phyloP scores from a whole-genome alignment of 1,284 basidiomycete species.

The Naganishia cerealis region DNA sequence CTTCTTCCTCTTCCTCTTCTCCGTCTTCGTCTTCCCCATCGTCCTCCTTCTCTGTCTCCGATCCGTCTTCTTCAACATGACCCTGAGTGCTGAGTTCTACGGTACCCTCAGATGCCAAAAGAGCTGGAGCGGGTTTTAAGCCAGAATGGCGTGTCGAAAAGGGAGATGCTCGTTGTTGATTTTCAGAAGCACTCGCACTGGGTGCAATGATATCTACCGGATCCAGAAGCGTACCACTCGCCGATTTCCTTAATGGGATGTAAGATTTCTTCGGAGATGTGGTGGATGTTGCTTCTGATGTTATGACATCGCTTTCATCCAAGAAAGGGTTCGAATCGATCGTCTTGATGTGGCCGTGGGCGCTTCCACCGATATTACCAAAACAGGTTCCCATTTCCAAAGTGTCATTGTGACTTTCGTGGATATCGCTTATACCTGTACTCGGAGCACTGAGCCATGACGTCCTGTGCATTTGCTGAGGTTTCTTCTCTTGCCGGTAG shows the following conservation, averaged over 20 bases:
- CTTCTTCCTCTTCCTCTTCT: slow-evolving; percentile 26
- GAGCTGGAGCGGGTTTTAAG: not conserved
- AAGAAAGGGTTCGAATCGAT: slow-evolving; percentile 18
- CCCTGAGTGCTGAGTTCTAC: not conserved
- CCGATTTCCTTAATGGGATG: slow-evolving; percentile 3
- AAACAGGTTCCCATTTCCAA: not conserved
- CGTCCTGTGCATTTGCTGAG: not conserved
- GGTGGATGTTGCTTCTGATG: not conserved
- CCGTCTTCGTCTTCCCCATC: slow-evolving; percentile 12
- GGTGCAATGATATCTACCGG: slow-evolving; percentile 14
- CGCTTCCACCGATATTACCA: not conserved
- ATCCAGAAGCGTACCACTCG: slow-evolving; percentile 11
- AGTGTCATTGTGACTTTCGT: not conserved
- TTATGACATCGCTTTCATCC: not conserved
- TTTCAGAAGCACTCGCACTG: not conserved
- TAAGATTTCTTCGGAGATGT: not conserved
- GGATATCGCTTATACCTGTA: not conserved
- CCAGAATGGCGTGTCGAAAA: not conserved
- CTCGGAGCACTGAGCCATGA: not conserved
- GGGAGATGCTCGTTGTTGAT: not conserved
- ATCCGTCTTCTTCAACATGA: not conserved
- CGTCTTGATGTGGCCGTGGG: not conserved
- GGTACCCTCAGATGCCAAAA: not conserved
- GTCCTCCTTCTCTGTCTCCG: slow-evolving; percentile 17
- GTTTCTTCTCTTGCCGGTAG: not conserved